These are phyloP conservation scores for Skeletonema marinoi DNA, from an alignment of 108 stramenopile genomes.

Conservation along the genomic window DNA sequence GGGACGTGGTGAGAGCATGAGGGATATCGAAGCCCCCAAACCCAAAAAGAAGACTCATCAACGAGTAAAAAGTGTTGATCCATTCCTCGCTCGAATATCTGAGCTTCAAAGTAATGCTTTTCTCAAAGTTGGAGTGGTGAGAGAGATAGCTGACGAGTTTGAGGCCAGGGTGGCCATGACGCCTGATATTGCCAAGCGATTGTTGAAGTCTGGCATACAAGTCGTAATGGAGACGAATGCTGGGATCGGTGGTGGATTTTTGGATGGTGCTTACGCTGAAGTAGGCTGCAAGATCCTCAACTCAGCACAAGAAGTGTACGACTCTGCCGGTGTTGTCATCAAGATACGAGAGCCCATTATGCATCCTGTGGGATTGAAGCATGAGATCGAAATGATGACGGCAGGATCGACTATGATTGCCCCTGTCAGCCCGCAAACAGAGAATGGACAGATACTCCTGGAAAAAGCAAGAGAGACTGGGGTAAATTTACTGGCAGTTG, in stretches of 20 bases:
- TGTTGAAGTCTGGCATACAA: constrained; percentile 57
- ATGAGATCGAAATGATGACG: constrained; percentile 67
- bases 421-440: constrained; percentile 61
- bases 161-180: constrained; percentile 68
- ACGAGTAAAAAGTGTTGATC: constrained; percentile 21
- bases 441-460: constrained; percentile 59
- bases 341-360: constrained; percentile 71
- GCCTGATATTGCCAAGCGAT: constrained; percentile 52
- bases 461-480: constrained; percentile 46
- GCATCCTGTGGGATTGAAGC: constrained; percentile 55
- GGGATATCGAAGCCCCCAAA: constrained; percentile 11
- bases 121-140: constrained; percentile 71
- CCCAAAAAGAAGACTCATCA: neutral
- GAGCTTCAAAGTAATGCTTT: constrained; percentile 45
- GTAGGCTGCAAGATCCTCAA: constrained; percentile 68
- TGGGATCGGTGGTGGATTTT: constrained; percentile 69
- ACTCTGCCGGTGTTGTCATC: constrained; percentile 49
- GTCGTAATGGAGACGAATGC: constrained; percentile 64
- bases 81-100: constrained; percentile 51
- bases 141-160: constrained; percentile 53
- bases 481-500: constrained; percentile 62
- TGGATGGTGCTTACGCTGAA: constrained; percentile 65
- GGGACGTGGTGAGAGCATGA: neutral
- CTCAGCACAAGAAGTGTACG: constrained; percentile 52
- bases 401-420: constrained; percentile 72